Evolutionary conservation across 2,329 filamentous ascomycete species (phyloP).

Genomic region (Periconia macrospinosa): DNA sequence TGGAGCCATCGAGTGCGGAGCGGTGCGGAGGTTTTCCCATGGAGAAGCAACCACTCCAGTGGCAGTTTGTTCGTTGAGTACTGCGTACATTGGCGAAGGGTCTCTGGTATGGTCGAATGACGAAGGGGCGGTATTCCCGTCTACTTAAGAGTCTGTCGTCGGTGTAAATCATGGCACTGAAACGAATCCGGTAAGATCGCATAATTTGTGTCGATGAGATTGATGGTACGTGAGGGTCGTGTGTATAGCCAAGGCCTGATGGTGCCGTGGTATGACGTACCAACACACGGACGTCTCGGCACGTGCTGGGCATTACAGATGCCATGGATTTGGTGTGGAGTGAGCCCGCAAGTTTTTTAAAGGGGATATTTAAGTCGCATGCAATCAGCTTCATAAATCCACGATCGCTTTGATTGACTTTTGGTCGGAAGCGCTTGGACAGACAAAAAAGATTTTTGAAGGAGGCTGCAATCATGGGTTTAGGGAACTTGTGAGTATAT

Average conservation of each 20-base stretch:
- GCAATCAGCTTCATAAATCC: too few relatives aligned
- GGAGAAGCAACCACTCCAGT: background rate
- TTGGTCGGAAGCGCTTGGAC: background rate
- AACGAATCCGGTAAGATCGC: background rate
- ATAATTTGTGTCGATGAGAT: background rate
- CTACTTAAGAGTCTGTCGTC: background rate
- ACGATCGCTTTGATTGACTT: background rate
- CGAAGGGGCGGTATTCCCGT: background rate
- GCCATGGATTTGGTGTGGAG: background rate
- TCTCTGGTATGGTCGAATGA: background rate
- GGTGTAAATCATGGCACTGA: background rate
- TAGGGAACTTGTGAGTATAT: conserved; percentile 23
- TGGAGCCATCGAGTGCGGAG: too few relatives aligned
- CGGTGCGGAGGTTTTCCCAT: background rate
- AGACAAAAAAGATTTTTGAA: background rate
- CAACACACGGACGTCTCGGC: background rate
- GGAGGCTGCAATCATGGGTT: conserved; percentile 22
- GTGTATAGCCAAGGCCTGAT: background rate
- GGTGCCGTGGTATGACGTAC: conserved; percentile 5
- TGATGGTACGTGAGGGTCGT: background rate
- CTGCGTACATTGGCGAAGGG: too few relatives aligned
- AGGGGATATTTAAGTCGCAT: background rate
- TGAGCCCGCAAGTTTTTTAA: background rate
- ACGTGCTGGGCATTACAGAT: conserved; percentile 7
- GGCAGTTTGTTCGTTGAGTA: background rate